Evolutionary conservation across 1,284 basidiomycete species (phyloP), one percentile per base, ranked within the genome.

Genomic region (Ganoderma lingzhi): DNA sequence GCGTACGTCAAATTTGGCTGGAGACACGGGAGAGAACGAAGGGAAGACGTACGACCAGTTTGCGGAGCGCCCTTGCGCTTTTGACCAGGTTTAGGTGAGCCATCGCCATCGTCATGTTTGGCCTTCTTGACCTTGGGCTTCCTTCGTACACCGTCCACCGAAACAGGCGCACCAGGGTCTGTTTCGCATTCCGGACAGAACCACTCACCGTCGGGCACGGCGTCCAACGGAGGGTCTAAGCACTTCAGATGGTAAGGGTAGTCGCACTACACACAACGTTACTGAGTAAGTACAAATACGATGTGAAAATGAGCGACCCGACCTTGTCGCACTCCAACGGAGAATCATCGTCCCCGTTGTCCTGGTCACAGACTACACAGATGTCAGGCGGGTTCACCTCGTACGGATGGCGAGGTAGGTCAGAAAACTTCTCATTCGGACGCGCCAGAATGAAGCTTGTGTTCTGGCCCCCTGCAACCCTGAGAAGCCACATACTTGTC

Each of bases 171-270:
- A 39, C 79, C 81, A 0, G 81, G 81, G 15, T 77, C 76, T 17
- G 79, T 77, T 51, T 76, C 77, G 73, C 95, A 97, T 62, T 86
- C 83, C 0, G 93, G 90, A 76, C 95, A 97, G 85, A 96, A 97
- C 96, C 96, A 97, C 79, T 96, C 94, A 45, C 94, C 96, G 30
- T 95, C 93, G 0, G 97, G 97, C 17, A 97, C 83, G 0, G 84
- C 88, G 17, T 82, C 78, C 62, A 99, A 82, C 3, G 95, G 94
- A 8, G 96, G 96, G 42, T 84, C 81, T 62, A 97, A 86, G 79
- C 96, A 99, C 4, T 84, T 85, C 15, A 94, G 83, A 79, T 99
- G 96, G 79, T 93, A 98, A 0, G 96, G 95, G 60, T 88, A 86
- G 77, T 98, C 96, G 79, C 96, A 99, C 92, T 96, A 55, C 10